A percentile compares a stretch with the other conserved stretches of the same genome.
Evolutionary conservation across 2,329 filamentous ascomycete species (phyloP).

Genomic region (Lasiodiplodia citricola): DNA sequence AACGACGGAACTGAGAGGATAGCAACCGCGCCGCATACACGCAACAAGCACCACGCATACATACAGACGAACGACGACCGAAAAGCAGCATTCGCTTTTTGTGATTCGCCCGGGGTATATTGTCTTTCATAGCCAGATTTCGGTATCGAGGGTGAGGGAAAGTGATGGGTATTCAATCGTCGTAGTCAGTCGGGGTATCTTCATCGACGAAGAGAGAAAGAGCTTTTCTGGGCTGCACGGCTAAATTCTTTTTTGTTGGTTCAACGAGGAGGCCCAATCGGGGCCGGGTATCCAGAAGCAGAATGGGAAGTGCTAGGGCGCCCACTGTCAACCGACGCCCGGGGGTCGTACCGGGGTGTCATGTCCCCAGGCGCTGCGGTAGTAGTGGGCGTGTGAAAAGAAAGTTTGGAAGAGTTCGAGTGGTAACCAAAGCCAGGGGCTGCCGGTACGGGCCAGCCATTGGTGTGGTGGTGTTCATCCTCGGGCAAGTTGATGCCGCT

Average conservation of each 20-base stretch:
- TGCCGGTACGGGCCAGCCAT: constrained; percentile 44
- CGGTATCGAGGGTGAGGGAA: constrained; percentile 24
- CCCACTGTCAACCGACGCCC: constrained; percentile 87
- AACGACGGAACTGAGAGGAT: constrained; percentile 31
- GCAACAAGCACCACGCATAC: constrained; percentile 26
- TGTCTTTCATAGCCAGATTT: constrained; percentile 28
- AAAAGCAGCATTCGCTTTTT: constrained; percentile 28
- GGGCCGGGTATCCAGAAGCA: constrained; percentile 95
- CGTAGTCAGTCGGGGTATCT: constrained; percentile 26
- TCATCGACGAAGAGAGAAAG: constrained; percentile 30
- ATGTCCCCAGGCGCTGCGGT: constrained; percentile 70
- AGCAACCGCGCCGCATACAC: constrained; percentile 27
- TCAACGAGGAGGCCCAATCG: constrained; percentile 90
- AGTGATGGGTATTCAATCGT: constrained; percentile 26
- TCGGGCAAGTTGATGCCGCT: constrained; percentile 93
- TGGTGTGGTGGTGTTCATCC: constrained; percentile 67
- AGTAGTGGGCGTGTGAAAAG: constrained; percentile 37
- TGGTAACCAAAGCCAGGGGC: constrained; percentile 34
- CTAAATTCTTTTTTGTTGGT: constrained; percentile 43
- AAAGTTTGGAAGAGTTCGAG: constrained; percentile 27
- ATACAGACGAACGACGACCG: constrained; percentile 27
- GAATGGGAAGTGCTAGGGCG: constrained; percentile 94
- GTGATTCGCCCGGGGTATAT: constrained; percentile 27
- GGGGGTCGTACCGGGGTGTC: constrained; percentile 81
- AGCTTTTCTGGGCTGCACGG: constrained; percentile 37